Evolutionary conservation across 2,329 filamentous ascomycete genomes (phyloP).

Genomic region (Fusarium scirpi): DNA sequence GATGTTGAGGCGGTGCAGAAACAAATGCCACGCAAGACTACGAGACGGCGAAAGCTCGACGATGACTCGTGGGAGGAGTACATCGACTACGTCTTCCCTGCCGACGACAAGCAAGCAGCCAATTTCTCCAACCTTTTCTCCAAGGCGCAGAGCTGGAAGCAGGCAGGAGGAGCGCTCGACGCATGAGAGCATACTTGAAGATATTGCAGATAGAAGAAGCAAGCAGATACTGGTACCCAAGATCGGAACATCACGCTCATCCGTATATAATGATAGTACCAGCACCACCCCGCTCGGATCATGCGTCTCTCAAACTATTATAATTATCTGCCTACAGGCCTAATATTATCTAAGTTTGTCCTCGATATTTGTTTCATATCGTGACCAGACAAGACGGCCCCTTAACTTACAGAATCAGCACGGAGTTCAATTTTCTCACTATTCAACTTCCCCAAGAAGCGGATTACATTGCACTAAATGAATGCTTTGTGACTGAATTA

Average conservation of each 20-base stretch:
- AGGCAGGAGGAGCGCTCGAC: constrained; percentile 56
- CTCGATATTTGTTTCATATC: neutral
- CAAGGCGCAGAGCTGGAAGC: constrained; percentile 90
- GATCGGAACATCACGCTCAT: neutral
- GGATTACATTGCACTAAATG: neutral
- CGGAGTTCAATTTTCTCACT: neutral
- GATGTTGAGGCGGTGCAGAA: constrained; percentile 87
- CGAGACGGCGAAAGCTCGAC: constrained; percentile 91
- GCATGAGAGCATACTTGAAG: constrained; percentile 31
- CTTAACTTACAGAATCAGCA: neutral
- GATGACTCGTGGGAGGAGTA: constrained; percentile 96
- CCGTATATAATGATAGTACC: constrained; percentile 12
- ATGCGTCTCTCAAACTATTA: neutral
- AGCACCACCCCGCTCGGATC: neutral
- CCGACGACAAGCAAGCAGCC: constrained; percentile 87
- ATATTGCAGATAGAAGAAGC: neutral
- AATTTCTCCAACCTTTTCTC: constrained; percentile 87
- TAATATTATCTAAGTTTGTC: neutral
- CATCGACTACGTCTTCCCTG: constrained; percentile 96
- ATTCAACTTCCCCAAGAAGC: neutral
- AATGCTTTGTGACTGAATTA: neutral
- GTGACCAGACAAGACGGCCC: neutral
- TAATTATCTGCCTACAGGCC: neutral
- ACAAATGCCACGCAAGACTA: constrained; percentile 93
- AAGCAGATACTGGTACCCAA: neutral